These are phyloP conservation scores for Cicer arietinum DNA, from an alignment of 306 rosid genomes.

Conservation along the genomic window DNA sequence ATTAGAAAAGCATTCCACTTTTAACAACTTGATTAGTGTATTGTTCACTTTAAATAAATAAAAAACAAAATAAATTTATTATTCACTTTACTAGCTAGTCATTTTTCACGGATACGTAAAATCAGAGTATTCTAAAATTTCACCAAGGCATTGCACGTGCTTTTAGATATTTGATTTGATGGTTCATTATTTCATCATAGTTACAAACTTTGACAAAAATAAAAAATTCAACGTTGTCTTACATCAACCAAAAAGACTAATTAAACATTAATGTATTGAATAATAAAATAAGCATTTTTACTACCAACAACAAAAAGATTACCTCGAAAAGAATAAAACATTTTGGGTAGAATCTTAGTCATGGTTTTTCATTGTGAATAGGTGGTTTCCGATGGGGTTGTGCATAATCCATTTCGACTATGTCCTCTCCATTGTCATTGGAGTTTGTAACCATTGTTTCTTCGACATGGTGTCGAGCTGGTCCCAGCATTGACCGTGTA, in stretches of 20 bases:
- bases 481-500: conserved; percentile 54
- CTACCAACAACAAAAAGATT: too few relatives aligned
- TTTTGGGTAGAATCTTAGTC: not conserved
- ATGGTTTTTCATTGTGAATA: conserved; percentile 77
- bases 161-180: not conserved
- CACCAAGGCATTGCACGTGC: not conserved
- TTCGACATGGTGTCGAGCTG: conserved; percentile 43
- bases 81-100: too few relatives aligned
- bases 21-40: too few relatives aligned
- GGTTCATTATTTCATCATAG: not conserved
- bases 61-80: too few relatives aligned
- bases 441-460: conserved; percentile 51
- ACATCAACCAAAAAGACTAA: not conserved
- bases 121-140: too few relatives aligned
- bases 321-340: not conserved
- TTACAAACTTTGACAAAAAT: not conserved
- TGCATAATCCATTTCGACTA: conserved; percentile 71
- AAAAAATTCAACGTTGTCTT: not conserved
- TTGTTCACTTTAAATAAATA: too few relatives aligned
- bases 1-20: too few relatives aligned
- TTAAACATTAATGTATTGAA: too few relatives aligned
- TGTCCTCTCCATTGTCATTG: conserved; percentile 56
- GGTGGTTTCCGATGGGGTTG: conserved; percentile 87
- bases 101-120: too few relatives aligned
- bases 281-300: too few relatives aligned